Base-by-base conservation (phyloP, 169 alveolate genomes). In the Plasmodium vivax region DNA sequence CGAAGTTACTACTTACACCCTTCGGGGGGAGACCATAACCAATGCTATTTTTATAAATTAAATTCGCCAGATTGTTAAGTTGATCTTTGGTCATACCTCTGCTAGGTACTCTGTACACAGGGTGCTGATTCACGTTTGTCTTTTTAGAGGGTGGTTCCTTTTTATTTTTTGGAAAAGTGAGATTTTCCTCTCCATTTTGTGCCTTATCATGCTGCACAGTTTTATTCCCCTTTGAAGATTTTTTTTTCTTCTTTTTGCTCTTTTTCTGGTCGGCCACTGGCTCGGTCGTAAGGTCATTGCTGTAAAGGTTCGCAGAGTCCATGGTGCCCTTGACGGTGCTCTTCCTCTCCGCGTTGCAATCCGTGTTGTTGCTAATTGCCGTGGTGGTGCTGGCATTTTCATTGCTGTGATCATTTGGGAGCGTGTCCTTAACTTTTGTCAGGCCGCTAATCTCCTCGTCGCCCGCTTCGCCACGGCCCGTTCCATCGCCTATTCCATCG, bases 301-400 rank as follows among this genome's bases (percentile, higher is more conserved):
- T 68, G 38, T 68, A 68, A 68, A 68, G 38, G n/a, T 68, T 68
- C 8, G 34, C 77, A 2, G 38, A 7, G 14, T 68, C 77, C 16
- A 68, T 68, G 38, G 77, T 68, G 77, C n/a, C 30, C 12, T 68
- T 68, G 43, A 27, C 77, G 23, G 7, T 36, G 54, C 68, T 14
- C 68, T 45, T 82, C 62, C 36, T 19, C 43, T 16, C 51, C 27
- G 36, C 9, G 34, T 45, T 82, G 41, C 41, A 32, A 82, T 82
- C 38, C 16, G 54, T 30, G 62, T 82, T 82, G 68, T 27, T 82
- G 68, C 88, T 82, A 51, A 82, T 82, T 23, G 88, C 88, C 9
- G 88, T 82, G 8, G 88, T 82, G 74, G 62, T 82, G 51, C 88
- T 82, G 56, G 88, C 54, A 51, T 82, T 82, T 82, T 82, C 88